Percentiles rank a stretch among this genome's conserved stretches.
These are phyloP conservation scores for Stereum hirsutum DNA, from an alignment of 1,284 basidiomycete genomes.

Conservation along the genomic window DNA sequence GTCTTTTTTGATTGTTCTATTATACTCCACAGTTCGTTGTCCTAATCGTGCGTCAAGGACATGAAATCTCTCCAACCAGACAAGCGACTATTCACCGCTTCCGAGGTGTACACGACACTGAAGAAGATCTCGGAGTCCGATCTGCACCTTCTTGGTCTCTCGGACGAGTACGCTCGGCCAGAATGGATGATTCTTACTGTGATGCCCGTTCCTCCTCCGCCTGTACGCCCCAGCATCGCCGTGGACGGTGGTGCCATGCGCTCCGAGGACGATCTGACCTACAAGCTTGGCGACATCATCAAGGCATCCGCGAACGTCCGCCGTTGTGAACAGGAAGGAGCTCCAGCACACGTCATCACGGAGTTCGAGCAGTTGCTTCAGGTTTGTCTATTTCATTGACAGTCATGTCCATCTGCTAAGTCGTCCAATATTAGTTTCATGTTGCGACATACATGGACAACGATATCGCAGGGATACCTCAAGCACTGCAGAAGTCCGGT, in stretches of 20 bases:
- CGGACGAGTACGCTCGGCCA: constrained; percentile 92
- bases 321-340: constrained; percentile 93
- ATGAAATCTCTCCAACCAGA: constrained; percentile 83
- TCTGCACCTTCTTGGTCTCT: constrained; percentile 87
- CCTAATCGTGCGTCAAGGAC: constrained; percentile 39
- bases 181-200: constrained; percentile 99
- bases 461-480: constrained; percentile 96
- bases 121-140: constrained; percentile 92
- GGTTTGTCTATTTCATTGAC: constrained; percentile 29
- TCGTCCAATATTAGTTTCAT: constrained; percentile 61
- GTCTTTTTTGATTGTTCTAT: constrained; percentile 22
- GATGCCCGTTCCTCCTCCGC: constrained; percentile 95
- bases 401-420: constrained; percentile 4
- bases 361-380: constrained; percentile 97
- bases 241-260: constrained; percentile 95
- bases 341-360: constrained; percentile 90
- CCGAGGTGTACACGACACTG: constrained; percentile 86
- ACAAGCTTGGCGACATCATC: constrained; percentile 97
- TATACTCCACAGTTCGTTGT: background rate
- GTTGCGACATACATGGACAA: constrained; percentile 99
- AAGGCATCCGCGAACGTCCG: constrained; percentile 91
- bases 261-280: constrained; percentile 97
- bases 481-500: constrained; percentile 96
- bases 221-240: constrained; percentile 95
- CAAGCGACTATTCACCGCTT: constrained; percentile 81